phyloP scores from a whole-genome alignment of 257 asterid species.

The Ophiorrhiza pumila region DNA sequence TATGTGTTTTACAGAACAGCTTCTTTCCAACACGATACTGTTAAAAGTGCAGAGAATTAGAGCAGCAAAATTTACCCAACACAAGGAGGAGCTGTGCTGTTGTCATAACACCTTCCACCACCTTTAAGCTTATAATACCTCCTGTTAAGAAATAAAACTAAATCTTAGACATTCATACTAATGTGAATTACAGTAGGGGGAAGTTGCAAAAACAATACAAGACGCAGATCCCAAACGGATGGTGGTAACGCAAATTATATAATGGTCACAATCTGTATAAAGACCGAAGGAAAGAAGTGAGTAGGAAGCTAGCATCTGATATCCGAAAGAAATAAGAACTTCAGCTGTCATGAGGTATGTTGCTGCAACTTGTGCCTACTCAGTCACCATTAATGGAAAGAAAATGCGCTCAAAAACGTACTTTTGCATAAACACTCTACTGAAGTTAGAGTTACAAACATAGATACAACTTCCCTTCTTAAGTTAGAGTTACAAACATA shows the following conservation, averaged over 20 bases:
- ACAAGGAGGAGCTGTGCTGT: conserved; percentile 81
- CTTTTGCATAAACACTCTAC: background rate
- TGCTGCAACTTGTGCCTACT: background rate
- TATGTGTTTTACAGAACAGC: background rate
- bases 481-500: background rate
- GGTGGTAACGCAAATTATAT: background rate
- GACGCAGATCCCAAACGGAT: background rate
- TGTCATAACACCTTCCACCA: conserved; percentile 47
- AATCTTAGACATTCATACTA: background rate
- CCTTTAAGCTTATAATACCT: conserved; percentile 55
- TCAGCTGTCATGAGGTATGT: background rate
- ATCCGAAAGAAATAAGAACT: background rate
- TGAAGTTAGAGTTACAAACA: background rate
- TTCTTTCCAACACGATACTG: background rate
- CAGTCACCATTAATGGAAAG: background rate
- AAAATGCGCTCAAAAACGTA: background rate
- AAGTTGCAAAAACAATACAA: background rate
- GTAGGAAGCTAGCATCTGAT: background rate
- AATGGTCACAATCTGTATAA: background rate
- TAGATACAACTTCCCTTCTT: background rate
- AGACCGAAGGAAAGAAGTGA: background rate
- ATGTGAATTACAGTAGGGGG: background rate
- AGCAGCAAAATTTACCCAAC: conserved; percentile 52
- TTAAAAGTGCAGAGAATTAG: background rate
- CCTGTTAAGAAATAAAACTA: conserved; percentile 34